Conservation (phyloP, 108 stramenopile genomes). For the Cylindrotheca fusiformis region DNA sequence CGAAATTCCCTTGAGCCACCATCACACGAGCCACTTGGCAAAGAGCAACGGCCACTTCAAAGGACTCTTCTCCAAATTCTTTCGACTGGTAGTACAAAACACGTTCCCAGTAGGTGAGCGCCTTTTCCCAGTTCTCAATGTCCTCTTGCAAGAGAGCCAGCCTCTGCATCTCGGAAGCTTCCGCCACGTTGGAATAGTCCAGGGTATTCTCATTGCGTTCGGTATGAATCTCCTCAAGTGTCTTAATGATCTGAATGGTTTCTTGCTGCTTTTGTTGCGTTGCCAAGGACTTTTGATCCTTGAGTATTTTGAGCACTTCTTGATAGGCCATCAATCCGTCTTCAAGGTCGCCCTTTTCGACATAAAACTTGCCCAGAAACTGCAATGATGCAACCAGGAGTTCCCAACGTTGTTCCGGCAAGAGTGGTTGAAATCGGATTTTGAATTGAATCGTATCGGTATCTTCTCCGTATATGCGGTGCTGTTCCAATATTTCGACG, state of each 20-base stretch:
- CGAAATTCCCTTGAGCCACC: slow-evolving; percentile 36
- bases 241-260: slow-evolving; percentile 21
- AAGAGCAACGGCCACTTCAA: slow-evolving; percentile 35
- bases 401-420: slow-evolving; percentile 16
- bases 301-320: slow-evolving; percentile 19
- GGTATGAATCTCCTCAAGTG: slow-evolving; percentile 16
- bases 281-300: not conserved
- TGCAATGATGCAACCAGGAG: slow-evolving; percentile 25
- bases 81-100: slow-evolving; percentile 26
- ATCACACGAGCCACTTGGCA: slow-evolving; percentile 36
- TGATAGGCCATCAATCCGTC: slow-evolving; percentile 32
- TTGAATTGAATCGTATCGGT: slow-evolving; percentile 9
- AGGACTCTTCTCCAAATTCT: slow-evolving; percentile 24
- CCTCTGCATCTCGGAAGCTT: slow-evolving; percentile 19
- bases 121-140: slow-evolving; percentile 15
- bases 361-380: slow-evolving; percentile 33
- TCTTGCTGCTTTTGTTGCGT: slow-evolving; percentile 11
- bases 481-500: slow-evolving; percentile 24
- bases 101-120: slow-evolving; percentile 32
- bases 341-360: slow-evolving; percentile 36
- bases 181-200: not conserved
- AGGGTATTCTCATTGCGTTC: slow-evolving; percentile 4
- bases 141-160: slow-evolving; percentile 27
- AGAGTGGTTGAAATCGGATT: slow-evolving; percentile 21
- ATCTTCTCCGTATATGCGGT: slow-evolving; percentile 4